Base-by-base conservation (phyloP, 805 yeast species). In the Saccharomycopsis synnaedendra region DNA sequence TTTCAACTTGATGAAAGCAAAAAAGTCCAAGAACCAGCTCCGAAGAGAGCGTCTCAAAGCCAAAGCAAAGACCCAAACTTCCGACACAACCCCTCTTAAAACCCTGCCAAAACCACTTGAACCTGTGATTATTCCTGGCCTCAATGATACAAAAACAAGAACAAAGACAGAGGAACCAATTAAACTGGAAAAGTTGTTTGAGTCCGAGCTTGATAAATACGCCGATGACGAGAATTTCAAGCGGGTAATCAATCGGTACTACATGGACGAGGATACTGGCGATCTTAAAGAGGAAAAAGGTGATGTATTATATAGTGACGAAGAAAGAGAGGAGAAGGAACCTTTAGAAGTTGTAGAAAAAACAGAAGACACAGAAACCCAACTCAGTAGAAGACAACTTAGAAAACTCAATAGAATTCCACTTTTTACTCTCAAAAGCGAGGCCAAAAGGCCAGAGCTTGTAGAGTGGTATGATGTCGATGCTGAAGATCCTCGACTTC, bases 401-500 rank as follows among this genome's bases (percentile, higher is more conserved):
- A 68, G 78, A 40, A 70, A 70, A 51, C 57, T 63, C 42, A 68
- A 72, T 44, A 80, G 81, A 55, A 74, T 86, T 0, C 74, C 93
- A 1, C 62, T 90, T 10, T 77, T 89, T 0, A 67, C 70, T 5
- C 66, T 90, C 45, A 90, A 89, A 59, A 69, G 83, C 0, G 60
- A 68, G 28, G 70, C 84, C 0, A 54, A 64, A 1, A 65, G 66
- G 31, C 97, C 97, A 0, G 86, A 85, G 49, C 59, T 80, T 3
- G 81, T 90, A 1, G 95, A 88, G 54, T 83, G 95, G 94, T 76
- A 68, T 56, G 97, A 93, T 61, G 82, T 80, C 1, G 93, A 89
- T 65, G 82, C 97, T 0, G 71, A 70, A 1, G 90, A 86, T 56
- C 96, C 98, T 1, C 64, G 67, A 43, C 59, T 88, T 27, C 68